Percentiles rank a stretch among this genome's conserved stretches.
Evolutionary conservation across 1,284 basidiomycete species (phyloP).

Genomic region (Trichosporon asahii): DNA sequence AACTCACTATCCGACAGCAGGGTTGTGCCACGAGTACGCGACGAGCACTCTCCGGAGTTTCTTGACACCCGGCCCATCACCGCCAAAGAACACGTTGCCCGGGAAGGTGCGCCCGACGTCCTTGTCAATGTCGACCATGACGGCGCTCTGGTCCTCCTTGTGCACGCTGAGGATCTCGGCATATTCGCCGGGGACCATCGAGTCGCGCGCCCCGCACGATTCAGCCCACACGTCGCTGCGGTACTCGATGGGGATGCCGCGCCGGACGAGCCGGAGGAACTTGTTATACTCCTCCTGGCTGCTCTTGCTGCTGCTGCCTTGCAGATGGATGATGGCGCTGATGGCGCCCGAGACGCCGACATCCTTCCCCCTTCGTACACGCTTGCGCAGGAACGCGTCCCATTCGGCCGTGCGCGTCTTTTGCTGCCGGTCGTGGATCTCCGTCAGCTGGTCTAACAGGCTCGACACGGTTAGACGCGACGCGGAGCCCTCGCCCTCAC

Average conservation of each 20-base stretch:
- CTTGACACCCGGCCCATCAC: conserved; percentile 72
- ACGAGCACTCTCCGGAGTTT: conserved; percentile 84
- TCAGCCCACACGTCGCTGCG: conserved; percentile 73
- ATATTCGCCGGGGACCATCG: conserved; percentile 88
- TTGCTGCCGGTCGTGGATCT: conserved; percentile 82
- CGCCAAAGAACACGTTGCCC: conserved; percentile 92
- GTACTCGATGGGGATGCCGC: conserved; percentile 83
- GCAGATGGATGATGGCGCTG: conserved; percentile 15
- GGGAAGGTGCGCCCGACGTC: conserved; percentile 90
- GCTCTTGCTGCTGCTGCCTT: conserved; percentile 62
- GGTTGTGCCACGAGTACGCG: conserved; percentile 86
- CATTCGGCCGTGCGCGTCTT: conserved; percentile 70
- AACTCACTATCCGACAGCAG: conserved; percentile 67
- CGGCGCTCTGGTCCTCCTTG: conserved; percentile 59
- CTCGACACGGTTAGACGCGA: conserved; percentile 67
- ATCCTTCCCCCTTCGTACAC: conserved; percentile 18
- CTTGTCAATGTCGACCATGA: conserved; percentile 82
- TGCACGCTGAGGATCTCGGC: conserved; percentile 69
- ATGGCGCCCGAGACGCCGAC: conserved; percentile 23
- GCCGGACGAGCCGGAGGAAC: conserved; percentile 72
- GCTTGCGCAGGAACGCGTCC: conserved; percentile 73
- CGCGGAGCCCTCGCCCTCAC: conserved; percentile 17
- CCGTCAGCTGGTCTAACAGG: conserved; percentile 74
- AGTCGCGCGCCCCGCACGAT: conserved; percentile 85
- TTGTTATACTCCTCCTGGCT: conserved; percentile 70